Base-by-base conservation (phyloP, 805 yeast genomes). In the Myxozyma kluyveri region DNA sequence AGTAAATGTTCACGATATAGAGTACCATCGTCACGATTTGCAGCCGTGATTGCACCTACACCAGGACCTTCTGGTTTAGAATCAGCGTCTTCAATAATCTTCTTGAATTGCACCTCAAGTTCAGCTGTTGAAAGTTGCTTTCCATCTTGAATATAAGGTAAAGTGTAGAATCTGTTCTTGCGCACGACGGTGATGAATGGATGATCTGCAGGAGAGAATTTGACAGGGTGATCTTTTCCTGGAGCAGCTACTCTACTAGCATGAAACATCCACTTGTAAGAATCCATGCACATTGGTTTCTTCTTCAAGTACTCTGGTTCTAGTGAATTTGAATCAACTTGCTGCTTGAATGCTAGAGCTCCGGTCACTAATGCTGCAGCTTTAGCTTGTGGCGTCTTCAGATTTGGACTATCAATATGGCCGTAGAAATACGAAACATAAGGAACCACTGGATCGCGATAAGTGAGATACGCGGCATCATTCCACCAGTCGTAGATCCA, bases 401-500 rank as follows among this genome's bases (percentile, higher is more conserved):
- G 65, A 32, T 62, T 61, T 27, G 59, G 57, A 55, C 84, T 69
- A 63, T 86, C 91, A 68, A 80, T 84, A 73, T 91, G 96, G 48
- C 83, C 78, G 72, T 80, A 91, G 63, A 88, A 93, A 73, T 91
- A 91, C 19, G 96, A 86, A 33, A 88, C 96, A 66, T 83, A 90
- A 10, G 98, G 97, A 24, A 87, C 86, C n/a, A 91, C 86, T 0
- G 98, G 96, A 69, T 88, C 98, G 60, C 93, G 78, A 72, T 88
- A 90, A 37, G 85, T 82, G 74, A 91, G 75, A 71, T 91, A 91
- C 19, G 96, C 96, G 61, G 86, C 87, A 63, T 86, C 85, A 69
- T 91, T 96, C 99, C 99, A 91, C 77, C 84, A 88, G 54, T 80
- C 84, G 42, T 86, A 79, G 63, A 91, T 76, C 99, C 99, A 91